Conservation (phyloP, 441 rosid genomes). For the Dalechampia spathulata region DNA sequence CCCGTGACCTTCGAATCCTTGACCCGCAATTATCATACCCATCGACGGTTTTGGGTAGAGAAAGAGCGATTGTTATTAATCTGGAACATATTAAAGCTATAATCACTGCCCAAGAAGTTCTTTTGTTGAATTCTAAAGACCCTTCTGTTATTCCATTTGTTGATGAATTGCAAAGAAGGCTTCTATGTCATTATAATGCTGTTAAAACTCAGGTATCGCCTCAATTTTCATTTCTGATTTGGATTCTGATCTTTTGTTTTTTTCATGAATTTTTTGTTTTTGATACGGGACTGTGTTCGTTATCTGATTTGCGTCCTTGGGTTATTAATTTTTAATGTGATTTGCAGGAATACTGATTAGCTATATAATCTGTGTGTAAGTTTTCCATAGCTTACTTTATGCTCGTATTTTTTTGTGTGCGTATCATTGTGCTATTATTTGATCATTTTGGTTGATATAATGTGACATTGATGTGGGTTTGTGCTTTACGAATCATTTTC, state of each 20-base stretch:
- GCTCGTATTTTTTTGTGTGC: too few relatives aligned
- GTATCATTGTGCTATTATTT: too few relatives aligned
- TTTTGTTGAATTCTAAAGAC: conserved; percentile 66
- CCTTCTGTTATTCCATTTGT: conserved; percentile 72
- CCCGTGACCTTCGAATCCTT: conserved; percentile 77
- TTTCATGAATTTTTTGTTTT: not conserved
- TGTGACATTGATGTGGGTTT: too few relatives aligned
- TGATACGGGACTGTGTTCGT: too few relatives aligned
- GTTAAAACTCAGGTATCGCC: conserved; percentile 67
- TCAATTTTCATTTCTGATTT: not conserved
- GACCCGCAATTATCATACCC: conserved; percentile 83
- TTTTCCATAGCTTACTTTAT: too few relatives aligned
- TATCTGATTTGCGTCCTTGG: too few relatives aligned
- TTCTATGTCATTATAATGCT: conserved; percentile 52
- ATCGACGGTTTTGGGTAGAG: conserved; percentile 73
- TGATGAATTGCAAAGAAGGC: conserved; percentile 59
- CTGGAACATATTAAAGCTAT: conserved; percentile 88
- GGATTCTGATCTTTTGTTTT: too few relatives aligned
- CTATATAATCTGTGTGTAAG: too few relatives aligned
- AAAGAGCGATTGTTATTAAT: conserved; percentile 74
- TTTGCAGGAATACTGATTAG: too few relatives aligned
- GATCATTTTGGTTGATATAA: too few relatives aligned
- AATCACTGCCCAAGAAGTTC: conserved; percentile 72
- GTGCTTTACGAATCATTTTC: too few relatives aligned
- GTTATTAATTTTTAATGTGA: too few relatives aligned